phyloP scores from a whole-genome alignment of 129 eudicot species.

The Saposhnikovia divaricata region DNA sequence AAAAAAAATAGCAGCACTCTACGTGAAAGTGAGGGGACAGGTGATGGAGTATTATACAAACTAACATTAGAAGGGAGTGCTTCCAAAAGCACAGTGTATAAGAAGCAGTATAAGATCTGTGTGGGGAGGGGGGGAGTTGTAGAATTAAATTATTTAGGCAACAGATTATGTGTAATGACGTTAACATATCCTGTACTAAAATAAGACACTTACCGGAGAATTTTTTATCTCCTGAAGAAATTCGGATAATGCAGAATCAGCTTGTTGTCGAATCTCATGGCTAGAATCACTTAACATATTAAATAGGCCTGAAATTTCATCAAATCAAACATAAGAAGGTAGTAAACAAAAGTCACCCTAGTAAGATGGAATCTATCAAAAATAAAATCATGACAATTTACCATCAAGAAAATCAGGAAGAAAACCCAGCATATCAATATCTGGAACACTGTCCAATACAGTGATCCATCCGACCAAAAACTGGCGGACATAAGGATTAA shows the following conservation, averaged over 20 bases:
- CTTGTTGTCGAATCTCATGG: slow-evolving; percentile 95
- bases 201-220: slow-evolving; percentile 61
- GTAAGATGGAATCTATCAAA: slow-evolving; percentile 19
- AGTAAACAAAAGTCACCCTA: slow-evolving; percentile 9
- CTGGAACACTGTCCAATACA: slow-evolving; percentile 96
- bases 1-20: not conserved
- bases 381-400: slow-evolving; percentile 30
- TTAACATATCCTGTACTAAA: slow-evolving; percentile 4
- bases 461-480: slow-evolving; percentile 98
- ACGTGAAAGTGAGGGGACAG: not conserved
- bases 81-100: not conserved
- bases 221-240: slow-evolving; percentile 96
- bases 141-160: slow-evolving; percentile 6
- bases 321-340: slow-evolving; percentile 13
- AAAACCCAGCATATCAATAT: slow-evolving; percentile 91
- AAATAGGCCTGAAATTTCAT: slow-evolving; percentile 59
- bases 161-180: not conserved
- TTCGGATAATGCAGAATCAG: slow-evolving; percentile 93
- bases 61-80: not conserved
- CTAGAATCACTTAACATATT: slow-evolving; percentile 98
- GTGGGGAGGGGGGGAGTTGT: not conserved
- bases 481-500: slow-evolving; percentile 93
- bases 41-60: not conserved
- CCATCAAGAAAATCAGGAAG: slow-evolving; percentile 99
- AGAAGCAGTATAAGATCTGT: not conserved